phyloP scores from a whole-genome alignment of 208 protist genomes.

The Lotmaria passim region DNA sequence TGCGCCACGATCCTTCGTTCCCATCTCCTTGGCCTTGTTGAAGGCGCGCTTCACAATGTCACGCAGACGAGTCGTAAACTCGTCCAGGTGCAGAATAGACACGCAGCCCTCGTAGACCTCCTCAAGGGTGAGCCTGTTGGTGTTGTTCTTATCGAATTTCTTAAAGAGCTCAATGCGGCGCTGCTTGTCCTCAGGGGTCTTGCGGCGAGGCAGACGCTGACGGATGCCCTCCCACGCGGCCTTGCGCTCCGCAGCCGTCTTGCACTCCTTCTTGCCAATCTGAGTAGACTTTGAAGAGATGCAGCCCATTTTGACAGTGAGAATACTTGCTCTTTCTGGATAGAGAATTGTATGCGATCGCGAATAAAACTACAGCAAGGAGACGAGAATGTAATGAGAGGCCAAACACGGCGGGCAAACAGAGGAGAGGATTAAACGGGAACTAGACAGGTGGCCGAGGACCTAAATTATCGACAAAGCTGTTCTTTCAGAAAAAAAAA shows the following conservation, averaged over 20 bases:
- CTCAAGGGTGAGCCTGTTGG: slow-evolving; percentile 56
- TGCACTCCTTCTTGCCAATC: slow-evolving; percentile 36
- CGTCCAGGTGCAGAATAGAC: slow-evolving; percentile 58
- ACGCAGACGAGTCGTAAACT: slow-evolving; percentile 63
- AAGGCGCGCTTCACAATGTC: slow-evolving; percentile 85
- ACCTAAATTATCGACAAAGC: too few relatives aligned
- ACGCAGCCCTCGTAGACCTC: slow-evolving; percentile 64
- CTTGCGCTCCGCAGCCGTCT: slow-evolving; percentile 48
- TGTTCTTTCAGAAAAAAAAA: too few relatives aligned
- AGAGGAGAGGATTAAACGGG: background rate
- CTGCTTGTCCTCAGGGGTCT: slow-evolving; percentile 46
- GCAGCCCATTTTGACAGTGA: slow-evolving; percentile 34
- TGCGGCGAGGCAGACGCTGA: slow-evolving; percentile 36
- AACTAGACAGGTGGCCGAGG: too few relatives aligned
- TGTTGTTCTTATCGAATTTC: slow-evolving; percentile 68
- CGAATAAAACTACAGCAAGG: slow-evolving; percentile 5
- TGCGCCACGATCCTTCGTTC: slow-evolving; percentile 34
- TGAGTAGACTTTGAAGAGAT: slow-evolving; percentile 24
- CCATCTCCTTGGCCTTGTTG: slow-evolving; percentile 71
- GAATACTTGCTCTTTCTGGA: slow-evolving; percentile 10
- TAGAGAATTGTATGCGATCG: slow-evolving; percentile 9
- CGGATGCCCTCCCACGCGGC: slow-evolving; percentile 50
- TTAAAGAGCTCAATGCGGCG: slow-evolving; percentile 73
- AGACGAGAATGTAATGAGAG: background rate
- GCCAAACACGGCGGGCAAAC: background rate